Percentiles rank a stretch among this genome's conserved stretches.
phyloP scores from a whole-genome alignment of 1,284 basidiomycete genomes.

The Trametes sp. region DNA sequence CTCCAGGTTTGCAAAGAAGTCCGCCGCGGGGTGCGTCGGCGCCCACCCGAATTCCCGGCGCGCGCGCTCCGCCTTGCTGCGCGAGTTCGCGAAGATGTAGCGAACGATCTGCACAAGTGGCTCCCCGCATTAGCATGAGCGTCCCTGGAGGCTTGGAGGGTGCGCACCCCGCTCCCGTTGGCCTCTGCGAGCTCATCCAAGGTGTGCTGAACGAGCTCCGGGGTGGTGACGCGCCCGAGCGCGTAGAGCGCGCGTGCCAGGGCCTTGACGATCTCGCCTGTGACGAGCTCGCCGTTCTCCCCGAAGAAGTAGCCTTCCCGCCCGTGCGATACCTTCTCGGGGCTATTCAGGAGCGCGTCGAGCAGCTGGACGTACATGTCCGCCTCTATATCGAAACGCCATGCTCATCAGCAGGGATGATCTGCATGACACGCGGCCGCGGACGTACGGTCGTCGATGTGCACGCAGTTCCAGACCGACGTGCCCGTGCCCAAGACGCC shows the following conservation, averaged over 20 bases:
- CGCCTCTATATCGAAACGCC: conserved; percentile 14
- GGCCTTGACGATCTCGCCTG: conserved; percentile 42
- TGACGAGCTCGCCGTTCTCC: conserved; percentile 50
- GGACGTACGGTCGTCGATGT: conserved; percentile 37
- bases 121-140: too few relatives aligned
- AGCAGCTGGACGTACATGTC: conserved; percentile 27
- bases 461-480: conserved; percentile 35
- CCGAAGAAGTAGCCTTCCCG: conserved; percentile 52
- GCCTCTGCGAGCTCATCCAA: conserved; percentile 36
- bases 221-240: conserved; percentile 33
- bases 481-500: conserved; percentile 39
- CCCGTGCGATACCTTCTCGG: conserved; percentile 43
- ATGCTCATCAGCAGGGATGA: background rate
- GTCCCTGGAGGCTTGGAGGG: too few relatives aligned
- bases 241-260: conserved; percentile 43
- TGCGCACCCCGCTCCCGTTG: conserved; percentile 17
- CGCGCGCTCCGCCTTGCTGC: conserved; percentile 47
- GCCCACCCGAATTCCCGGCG: conserved; percentile 48
- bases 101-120: conserved; percentile 9
- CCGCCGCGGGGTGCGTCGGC: conserved; percentile 36
- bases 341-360: conserved; percentile 18
- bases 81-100: conserved; percentile 50
- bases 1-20: conserved; percentile 4
- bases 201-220: conserved; percentile 36
- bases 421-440: too few relatives aligned